These are phyloP conservation scores for Myxozyma neotropica DNA, from an alignment of 805 yeast species.

Conservation along the genomic window DNA sequence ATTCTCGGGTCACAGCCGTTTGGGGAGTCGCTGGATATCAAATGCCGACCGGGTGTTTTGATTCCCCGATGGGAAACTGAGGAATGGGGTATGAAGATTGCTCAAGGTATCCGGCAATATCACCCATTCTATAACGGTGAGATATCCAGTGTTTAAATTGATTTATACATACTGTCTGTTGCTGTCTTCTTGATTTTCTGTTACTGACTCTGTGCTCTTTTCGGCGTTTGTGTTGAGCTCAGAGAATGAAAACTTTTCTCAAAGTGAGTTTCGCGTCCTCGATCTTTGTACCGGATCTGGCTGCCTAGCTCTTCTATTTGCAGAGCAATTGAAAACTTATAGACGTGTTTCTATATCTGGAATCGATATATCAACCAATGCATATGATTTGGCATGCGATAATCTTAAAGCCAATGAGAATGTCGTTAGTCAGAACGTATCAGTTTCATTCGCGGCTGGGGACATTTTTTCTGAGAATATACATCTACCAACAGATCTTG, in stretches of 20 bases:
- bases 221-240: background rate
- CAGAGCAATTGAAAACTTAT: constrained; percentile 38
- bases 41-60: constrained; percentile 65
- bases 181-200: background rate
- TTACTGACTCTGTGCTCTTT: background rate
- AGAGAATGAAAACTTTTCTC: background rate
- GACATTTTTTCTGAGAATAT: constrained; percentile 12
- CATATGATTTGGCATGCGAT: constrained; percentile 53
- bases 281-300: constrained; percentile 92
- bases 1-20: constrained; percentile 86
- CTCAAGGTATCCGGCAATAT: constrained; percentile 1
- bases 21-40: constrained; percentile 59
- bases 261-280: constrained; percentile 44
- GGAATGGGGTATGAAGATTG: constrained; percentile 63
- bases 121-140: constrained; percentile 15
- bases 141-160: background rate
- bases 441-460: constrained; percentile 14
- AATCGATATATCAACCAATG: constrained; percentile 59
- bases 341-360: constrained; percentile 45
- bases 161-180: background rate
- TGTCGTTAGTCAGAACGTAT: background rate
- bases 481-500: constrained; percentile 38
- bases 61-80: constrained; percentile 97
- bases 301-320: constrained; percentile 67
- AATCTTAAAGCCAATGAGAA: constrained; percentile 45